Evolutionary conservation across 1,139 yeast genomes (phyloP).

Genomic region (Debaryomyces robertsiae): DNA sequence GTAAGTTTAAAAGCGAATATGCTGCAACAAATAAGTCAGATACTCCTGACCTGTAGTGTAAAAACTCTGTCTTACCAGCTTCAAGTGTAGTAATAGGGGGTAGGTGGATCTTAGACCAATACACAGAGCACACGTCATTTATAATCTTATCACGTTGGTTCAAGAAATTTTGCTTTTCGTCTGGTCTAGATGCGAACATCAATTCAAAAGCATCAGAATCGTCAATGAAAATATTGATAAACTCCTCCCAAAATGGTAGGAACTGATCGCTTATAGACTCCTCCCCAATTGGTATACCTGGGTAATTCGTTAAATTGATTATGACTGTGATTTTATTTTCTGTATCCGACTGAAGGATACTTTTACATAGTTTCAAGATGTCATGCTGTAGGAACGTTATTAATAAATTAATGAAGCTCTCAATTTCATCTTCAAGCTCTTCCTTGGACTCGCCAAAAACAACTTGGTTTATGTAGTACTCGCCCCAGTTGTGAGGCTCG

Average conservation of each 20-base stretch:
- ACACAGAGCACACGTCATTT: conserved; percentile 50
- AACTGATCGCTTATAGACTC: conserved; percentile 70
- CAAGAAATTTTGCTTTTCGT: conserved; percentile 25
- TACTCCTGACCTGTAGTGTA: conserved; percentile 68
- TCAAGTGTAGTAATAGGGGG: conserved; percentile 21
- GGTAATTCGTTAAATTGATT: conserved; percentile 58
- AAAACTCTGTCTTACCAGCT: conserved; percentile 51
- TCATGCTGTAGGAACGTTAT: conserved; percentile 56
- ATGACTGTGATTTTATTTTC: conserved; percentile 51
- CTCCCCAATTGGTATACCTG: conserved; percentile 64
- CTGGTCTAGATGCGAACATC: conserved; percentile 28
- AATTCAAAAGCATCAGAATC: conserved; percentile 49
- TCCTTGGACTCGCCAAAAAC: conserved; percentile 26
- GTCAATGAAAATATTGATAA: conserved; percentile 63
- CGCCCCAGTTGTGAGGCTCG: conserved; percentile 42
- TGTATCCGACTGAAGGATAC: conserved; percentile 41
- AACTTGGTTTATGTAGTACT: conserved; percentile 28
- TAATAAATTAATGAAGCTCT: conserved; percentile 52
- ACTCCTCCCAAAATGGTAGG: conserved; percentile 78
- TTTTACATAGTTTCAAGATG: conserved; percentile 50
- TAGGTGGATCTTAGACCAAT: conserved; percentile 63
- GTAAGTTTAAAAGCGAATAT: conserved; percentile 63
- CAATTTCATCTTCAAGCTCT: conserved; percentile 46
- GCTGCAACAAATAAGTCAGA: conserved; percentile 73
- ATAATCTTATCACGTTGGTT: conserved; percentile 41